phyloP scores from a whole-genome alignment of 2,329 filamentous ascomycete species.

The Talaromyces sp. region DNA sequence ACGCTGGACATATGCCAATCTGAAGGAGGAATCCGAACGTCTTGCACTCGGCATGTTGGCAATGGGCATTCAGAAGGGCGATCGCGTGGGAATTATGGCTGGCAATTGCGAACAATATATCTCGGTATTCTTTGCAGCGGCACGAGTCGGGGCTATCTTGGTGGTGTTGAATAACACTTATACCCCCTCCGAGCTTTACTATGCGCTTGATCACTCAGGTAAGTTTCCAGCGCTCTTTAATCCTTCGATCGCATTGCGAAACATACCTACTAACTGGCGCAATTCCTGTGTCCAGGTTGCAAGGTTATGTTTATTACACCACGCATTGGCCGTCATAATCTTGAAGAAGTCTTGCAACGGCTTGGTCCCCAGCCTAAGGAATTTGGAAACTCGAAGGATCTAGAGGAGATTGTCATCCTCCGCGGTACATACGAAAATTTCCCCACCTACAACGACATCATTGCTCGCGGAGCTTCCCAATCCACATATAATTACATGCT shows the following conservation, averaged over 20 bases:
- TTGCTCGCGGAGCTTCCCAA: slow-evolving; percentile 55
- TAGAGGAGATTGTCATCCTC: slow-evolving; percentile 63
- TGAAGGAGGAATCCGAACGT: slow-evolving; percentile 64
- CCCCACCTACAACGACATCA: slow-evolving; percentile 62
- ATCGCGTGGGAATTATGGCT: slow-evolving; percentile 75
- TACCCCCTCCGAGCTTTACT: slow-evolving; percentile 71
- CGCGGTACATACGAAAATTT: slow-evolving; percentile 59
- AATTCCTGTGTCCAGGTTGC: slow-evolving; percentile 56
- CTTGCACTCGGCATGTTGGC: slow-evolving; percentile 68
- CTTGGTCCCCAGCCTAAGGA: slow-evolving; percentile 45
- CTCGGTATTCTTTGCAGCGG: slow-evolving; percentile 72
- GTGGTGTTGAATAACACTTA: slow-evolving; percentile 85
- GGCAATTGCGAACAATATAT: slow-evolving; percentile 62
- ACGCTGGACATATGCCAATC: slow-evolving; percentile 70
- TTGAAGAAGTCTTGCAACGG: slow-evolving; percentile 60
- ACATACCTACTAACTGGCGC: neutral
- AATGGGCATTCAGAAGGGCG: slow-evolving; percentile 68
- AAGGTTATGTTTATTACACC: slow-evolving; percentile 73
- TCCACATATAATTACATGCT: slow-evolving; percentile 51
- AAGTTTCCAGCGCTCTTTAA: slow-evolving; percentile 25
- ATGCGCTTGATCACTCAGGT: slow-evolving; percentile 72
- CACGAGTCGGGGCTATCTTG: slow-evolving; percentile 66
- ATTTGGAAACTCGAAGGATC: slow-evolving; percentile 36
- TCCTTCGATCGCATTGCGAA: neutral
- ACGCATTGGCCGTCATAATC: slow-evolving; percentile 67